Base-by-base conservation (phyloP, 257 asterid genomes). In the Buddleja alternifolia region DNA sequence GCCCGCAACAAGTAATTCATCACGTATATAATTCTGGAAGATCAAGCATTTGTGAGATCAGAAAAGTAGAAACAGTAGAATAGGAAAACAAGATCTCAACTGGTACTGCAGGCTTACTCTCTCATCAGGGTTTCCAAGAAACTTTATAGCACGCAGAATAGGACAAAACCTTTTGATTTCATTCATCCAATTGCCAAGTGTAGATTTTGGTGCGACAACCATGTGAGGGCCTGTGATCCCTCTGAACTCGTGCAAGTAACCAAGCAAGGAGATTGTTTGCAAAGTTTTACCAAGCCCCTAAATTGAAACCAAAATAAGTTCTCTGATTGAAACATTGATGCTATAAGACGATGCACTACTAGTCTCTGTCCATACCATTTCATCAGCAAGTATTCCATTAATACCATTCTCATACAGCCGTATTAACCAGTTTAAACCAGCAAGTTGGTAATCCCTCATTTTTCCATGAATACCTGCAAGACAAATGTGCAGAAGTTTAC, bases 151-250 rank as follows among this genome's bases (percentile, higher is more conserved):
- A 17, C 99, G 97, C 62, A 94, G 58, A 51, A 82, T 60, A 14
- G 99, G 98, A 69, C 99, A 94, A 79, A 94, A 94, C 71, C 97
- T 92, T 71, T 84, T 92, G 72, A 94, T 91, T 82, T 94, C 99
- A 73, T 94, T 94, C 99, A 94, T 94, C 99, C 99, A 94, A 74
- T 94, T 92, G n/a, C 99, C 99, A 42, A 94, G 98, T 14, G 99
- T 94, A 63, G 99, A 94, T 78, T 94, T 94, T 9, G 99, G 99
- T 52, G 99, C 96, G 76, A 92, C 99, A 75, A 94, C 99, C 99
- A 94, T 94, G 79, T 94, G 99, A 63, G 99, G 99, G 51, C 98
- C 99, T 48, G 98, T 94, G 69, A 94, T 94, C 74, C 98, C 98
- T 81, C 95, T 85, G 77, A 89, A 94, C 77, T 94, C 99, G 48